These are phyloP conservation scores for Aureoboletus auriporus DNA, from an alignment of 768 basidiomycete species.

Conservation along the genomic window DNA sequence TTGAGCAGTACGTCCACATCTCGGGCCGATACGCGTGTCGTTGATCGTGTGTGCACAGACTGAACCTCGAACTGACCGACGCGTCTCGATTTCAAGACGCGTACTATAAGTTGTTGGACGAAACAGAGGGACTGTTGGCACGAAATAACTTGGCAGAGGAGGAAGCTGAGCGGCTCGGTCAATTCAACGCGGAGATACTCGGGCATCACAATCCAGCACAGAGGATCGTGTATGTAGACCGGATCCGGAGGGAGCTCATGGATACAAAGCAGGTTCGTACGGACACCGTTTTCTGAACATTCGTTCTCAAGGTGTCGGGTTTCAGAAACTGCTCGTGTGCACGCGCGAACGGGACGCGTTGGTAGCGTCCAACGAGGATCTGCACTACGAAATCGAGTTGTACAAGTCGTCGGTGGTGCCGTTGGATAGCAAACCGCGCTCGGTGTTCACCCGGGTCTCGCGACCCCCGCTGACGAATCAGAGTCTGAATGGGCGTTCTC, in stretches of 20 bases:
- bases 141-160: slow-evolving; percentile 77
- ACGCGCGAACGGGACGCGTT: slow-evolving; percentile 47
- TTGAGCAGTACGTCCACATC: slow-evolving; percentile 52
- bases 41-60: slow-evolving; percentile 25
- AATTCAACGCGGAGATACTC: slow-evolving; percentile 82
- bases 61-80: slow-evolving; percentile 51
- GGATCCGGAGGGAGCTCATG: slow-evolving; percentile 74
- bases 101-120: slow-evolving; percentile 59
- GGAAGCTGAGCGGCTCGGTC: slow-evolving; percentile 70
- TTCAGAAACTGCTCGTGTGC: slow-evolving; percentile 47
- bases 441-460: slow-evolving; percentile 42
- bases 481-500: slow-evolving; percentile 31
- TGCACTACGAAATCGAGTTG: slow-evolving; percentile 52
- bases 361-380: slow-evolving; percentile 39
- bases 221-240: slow-evolving; percentile 82
- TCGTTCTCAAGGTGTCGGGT: not conserved
- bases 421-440: slow-evolving; percentile 48
- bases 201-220: slow-evolving; percentile 84
- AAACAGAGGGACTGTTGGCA: slow-evolving; percentile 60
- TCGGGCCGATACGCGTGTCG: not conserved
- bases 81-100: slow-evolving; percentile 67
- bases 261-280: slow-evolving; percentile 72
- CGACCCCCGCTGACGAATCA: slow-evolving; percentile 46
- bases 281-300: not conserved
- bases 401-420: slow-evolving; percentile 57